Conservation (phyloP, 495 filamentous ascomycete species). For the Neurospora sp. region DNA sequence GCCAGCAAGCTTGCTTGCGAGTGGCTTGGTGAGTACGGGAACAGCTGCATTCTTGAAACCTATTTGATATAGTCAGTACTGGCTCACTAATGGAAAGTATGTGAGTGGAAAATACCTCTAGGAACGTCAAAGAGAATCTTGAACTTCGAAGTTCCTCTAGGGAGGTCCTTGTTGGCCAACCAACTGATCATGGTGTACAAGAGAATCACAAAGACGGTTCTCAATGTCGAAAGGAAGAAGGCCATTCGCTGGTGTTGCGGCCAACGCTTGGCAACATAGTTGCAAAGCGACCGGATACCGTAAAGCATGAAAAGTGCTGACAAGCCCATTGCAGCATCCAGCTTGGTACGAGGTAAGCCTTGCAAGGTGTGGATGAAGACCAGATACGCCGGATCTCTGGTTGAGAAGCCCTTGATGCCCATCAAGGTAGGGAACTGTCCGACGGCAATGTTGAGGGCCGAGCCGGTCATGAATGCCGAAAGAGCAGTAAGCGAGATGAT, state of each 20-base stretch:
- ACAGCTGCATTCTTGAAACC: constrained; percentile 75
- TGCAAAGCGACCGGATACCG: constrained; percentile 60
- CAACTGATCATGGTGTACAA: constrained; percentile 91
- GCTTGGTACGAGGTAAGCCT: constrained; percentile 50
- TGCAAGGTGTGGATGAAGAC: constrained; percentile 85
- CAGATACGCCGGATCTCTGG: constrained; percentile 67
- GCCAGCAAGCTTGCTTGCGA: constrained; percentile 18
- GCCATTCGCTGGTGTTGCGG: constrained; percentile 61
- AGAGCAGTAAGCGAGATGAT: constrained; percentile 89
- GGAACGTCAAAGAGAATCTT: constrained; percentile 68
- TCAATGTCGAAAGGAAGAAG: constrained; percentile 84
- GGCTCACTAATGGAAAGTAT: too few species aligned
- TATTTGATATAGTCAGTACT: constrained; percentile 14
- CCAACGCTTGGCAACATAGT: constrained; percentile 53
- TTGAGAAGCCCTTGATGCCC: constrained; percentile 70
- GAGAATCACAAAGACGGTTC: constrained; percentile 86
- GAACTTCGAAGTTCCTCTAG: constrained; percentile 42
- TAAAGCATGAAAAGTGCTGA: constrained; percentile 79
- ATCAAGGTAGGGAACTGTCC: constrained; percentile 84
- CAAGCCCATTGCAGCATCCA: constrained; percentile 87
- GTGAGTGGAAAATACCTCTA: constrained; percentile 39
- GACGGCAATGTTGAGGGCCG: constrained; percentile 78
- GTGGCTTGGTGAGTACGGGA: constrained; percentile 48
- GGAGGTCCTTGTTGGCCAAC: constrained; percentile 55
- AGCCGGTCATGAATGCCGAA: constrained; percentile 96